Evolutionary conservation across 805 yeast species (phyloP), one percentile per base, ranked within the genome.

Genomic region (Cyberlindnera mississippiensis): DNA sequence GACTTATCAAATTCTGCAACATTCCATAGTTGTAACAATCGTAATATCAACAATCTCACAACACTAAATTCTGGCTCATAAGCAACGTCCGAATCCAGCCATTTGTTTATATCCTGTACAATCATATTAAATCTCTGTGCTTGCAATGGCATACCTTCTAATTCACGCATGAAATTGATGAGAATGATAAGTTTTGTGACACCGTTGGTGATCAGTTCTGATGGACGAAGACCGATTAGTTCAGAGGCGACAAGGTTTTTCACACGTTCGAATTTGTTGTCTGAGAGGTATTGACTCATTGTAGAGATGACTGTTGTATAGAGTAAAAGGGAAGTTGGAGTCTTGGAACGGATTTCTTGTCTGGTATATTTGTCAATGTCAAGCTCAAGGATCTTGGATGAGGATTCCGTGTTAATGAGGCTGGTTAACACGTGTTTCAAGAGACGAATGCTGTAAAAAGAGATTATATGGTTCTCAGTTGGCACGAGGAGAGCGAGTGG

Each of bases 181-280:
- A 82, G 61, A 3, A 80, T 50, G 1, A 78, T 63, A 4, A 84
- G 44, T 58, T 72, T 70, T 13, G 58, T 60, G 28, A 77, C 56
- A 0, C 83, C 83, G 3, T 56, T 56, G 3, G 53, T 35, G 7
- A 69, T 38, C 11, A 80, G 67, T 26, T 73, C 73, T 0, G 60
- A 38, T 2, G 70, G 52, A 38, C 67, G 69, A 2, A 74, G 62
- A 1, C 88, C 86, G 35, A 83, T 64, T 16, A 84, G 56, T 50
- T 82, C 88, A 1, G 90, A 77, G 12, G 80, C 79, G n/a, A 76
- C 64, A 41, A 70, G 68, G 48, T 80, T 83, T 49, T 89, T 71
- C 9, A 76, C 50, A 44, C 80, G 69, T 14, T 73, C 80, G 27
- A 76, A 66, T 28, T 65, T 62, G 0, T 61, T 44, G 9, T 70